Evolutionary conservation across 129 eudicot species (phyloP).

Genomic region (Logfia minima): DNA sequence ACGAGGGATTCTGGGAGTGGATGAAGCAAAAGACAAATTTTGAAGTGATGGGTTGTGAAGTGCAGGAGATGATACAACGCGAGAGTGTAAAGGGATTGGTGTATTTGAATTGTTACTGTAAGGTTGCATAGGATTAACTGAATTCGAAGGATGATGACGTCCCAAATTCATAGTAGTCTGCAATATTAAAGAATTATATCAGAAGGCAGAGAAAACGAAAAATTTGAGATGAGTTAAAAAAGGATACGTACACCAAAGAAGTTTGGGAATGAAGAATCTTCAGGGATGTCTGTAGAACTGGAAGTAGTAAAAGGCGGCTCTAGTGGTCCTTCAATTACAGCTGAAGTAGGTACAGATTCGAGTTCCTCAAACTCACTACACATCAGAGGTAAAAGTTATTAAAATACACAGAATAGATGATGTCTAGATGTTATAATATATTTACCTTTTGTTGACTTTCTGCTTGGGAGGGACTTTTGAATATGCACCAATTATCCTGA

Average conservation of each 20-base stretch:
- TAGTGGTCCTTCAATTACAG: slow-evolving; percentile 67
- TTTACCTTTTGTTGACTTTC: slow-evolving; percentile 63
- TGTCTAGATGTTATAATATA: not conserved
- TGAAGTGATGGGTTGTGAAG: slow-evolving; percentile 34
- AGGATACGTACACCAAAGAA: slow-evolving; percentile 62
- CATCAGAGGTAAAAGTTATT: not conserved
- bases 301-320: slow-evolving; percentile 57
- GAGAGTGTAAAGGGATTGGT: slow-evolving; percentile 38
- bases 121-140: slow-evolving; percentile 33
- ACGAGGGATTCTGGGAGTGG: slow-evolving; percentile 30
- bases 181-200: slow-evolving; percentile 14
- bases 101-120: slow-evolving; percentile 30
- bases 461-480: slow-evolving; percentile 63
- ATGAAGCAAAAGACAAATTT: slow-evolving; percentile 34
- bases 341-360: slow-evolving; percentile 69
- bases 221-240: slow-evolving; percentile 14
- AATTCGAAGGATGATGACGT: slow-evolving; percentile 30
- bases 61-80: slow-evolving; percentile 43
- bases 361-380: slow-evolving; percentile 78
- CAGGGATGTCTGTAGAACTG: slow-evolving; percentile 46
- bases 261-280: slow-evolving; percentile 62
- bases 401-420: not conserved
- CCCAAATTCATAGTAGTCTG: slow-evolving; percentile 67
- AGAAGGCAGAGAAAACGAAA: not conserved
- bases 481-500: slow-evolving; percentile 71